Percentiles rank a stretch among this genome's conserved stretches.
phyloP scores from a whole-genome alignment of 768 basidiomycete genomes.

The Amanita muscaria region DNA sequence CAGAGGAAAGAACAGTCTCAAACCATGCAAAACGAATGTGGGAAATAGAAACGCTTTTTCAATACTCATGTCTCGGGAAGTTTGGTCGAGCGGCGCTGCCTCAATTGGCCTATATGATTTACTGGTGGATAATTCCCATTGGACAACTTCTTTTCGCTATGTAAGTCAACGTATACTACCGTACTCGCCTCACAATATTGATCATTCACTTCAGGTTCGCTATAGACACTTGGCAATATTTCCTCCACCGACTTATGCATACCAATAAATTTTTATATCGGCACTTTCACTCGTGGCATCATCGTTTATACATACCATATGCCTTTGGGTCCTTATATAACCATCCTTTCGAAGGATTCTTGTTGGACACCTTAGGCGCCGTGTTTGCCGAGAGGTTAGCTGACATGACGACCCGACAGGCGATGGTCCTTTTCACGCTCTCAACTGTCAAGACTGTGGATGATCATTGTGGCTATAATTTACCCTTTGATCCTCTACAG shows the following conservation, averaged over 20 bases:
- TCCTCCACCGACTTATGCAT: constrained; percentile 90
- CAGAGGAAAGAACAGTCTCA: constrained; percentile 26
- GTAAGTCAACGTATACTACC: constrained; percentile 29
- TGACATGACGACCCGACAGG: constrained; percentile 71
- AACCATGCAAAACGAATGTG: constrained; percentile 38
- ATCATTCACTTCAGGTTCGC: constrained; percentile 51
- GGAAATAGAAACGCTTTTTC: constrained; percentile 26
- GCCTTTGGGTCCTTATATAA: constrained; percentile 97
- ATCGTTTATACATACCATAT: constrained; percentile 93
- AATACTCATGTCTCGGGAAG: constrained; percentile 33
- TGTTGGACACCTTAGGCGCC: constrained; percentile 81
- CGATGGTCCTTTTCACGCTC: constrained; percentile 72
- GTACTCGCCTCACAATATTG: constrained; percentile 7
- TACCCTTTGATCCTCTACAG: constrained; percentile 92
- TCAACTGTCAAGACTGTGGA: constrained; percentile 91
- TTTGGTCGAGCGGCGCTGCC: constrained; percentile 30
- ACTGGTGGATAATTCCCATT: constrained; percentile 90
- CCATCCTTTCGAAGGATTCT: constrained; percentile 89
- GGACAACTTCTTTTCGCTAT: constrained; percentile 70
- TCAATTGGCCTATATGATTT: constrained; percentile 48
- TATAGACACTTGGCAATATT: constrained; percentile 98
- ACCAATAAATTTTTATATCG: constrained; percentile 85
- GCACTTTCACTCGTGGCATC: constrained; percentile 89
- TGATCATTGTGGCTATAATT: constrained; percentile 85
- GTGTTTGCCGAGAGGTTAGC: constrained; percentile 63